A percentile compares a stretch with the other conserved stretches of the same genome.
phyloP scores from a whole-genome alignment of 768 basidiomycete species.

The Hebeloma cylindrosporum region DNA sequence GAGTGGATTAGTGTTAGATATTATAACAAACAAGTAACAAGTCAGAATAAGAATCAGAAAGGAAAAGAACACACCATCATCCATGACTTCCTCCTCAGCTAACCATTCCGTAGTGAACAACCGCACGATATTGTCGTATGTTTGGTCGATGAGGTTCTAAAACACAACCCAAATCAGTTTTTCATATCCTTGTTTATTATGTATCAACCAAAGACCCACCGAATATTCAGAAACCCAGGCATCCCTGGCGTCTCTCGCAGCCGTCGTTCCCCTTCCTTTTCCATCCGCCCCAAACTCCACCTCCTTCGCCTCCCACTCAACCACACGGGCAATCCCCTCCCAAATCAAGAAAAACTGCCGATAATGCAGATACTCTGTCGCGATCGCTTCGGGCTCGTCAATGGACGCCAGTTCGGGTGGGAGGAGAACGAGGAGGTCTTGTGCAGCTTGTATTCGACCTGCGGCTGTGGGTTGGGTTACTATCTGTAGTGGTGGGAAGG shows the following conservation, averaged over 20 bases:
- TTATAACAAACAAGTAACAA: constrained; percentile 28
- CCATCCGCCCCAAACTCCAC: constrained; percentile 27
- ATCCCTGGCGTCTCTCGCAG: constrained; percentile 53
- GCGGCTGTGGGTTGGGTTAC: constrained; percentile 43
- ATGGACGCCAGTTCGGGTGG: constrained; percentile 64
- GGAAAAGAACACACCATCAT: constrained; percentile 33
- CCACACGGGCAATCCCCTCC: constrained; percentile 62
- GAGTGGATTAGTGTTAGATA: too few species aligned
- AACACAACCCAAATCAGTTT: background rate
- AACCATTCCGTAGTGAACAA: constrained; percentile 81
- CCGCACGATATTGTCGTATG: constrained; percentile 63
- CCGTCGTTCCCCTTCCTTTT: constrained; percentile 45
- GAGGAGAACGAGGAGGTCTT: constrained; percentile 54
- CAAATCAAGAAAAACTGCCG: constrained; percentile 77
- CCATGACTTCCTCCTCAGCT: constrained; percentile 49
- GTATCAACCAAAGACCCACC: constrained; percentile 35
- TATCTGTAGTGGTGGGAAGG: background rate
- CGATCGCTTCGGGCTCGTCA: constrained; percentile 65
- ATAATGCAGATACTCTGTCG: constrained; percentile 78
- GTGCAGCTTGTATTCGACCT: constrained; percentile 74
- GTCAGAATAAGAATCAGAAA: background rate
- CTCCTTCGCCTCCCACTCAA: constrained; percentile 59
- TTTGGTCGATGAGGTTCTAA: constrained; percentile 62
- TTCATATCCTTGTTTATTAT: background rate
- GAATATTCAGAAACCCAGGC: constrained; percentile 68